Evolutionary conservation across 768 basidiomycete genomes (phyloP), one percentile per base, ranked within the genome.

Genomic region (Paxillus rubicundulus): DNA sequence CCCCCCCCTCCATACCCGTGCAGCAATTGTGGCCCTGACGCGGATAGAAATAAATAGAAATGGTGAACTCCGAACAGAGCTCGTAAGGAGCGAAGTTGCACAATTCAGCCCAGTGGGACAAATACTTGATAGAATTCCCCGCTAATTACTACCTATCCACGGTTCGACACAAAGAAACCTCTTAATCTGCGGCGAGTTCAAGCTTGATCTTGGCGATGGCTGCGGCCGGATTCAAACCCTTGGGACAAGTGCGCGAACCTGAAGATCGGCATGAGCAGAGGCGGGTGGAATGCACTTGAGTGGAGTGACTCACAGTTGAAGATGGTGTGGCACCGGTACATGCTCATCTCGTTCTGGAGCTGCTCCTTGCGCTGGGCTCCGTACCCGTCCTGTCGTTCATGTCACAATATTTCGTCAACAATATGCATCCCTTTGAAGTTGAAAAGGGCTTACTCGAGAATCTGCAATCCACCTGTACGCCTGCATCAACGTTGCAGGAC

Each of bases 401-500:
- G 9, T 32, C 13, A 32, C 44, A 18, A 24, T 20, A 28, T 37
- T 14, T 7, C 36, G 18, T 32, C 4, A 16, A 54, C 48, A 50
- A 55, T 36, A 38, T 28, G 42, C 21, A 9, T 10, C 20, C 38
- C 43, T 13, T 33, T 20, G 30, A 10, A 24, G 8, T 4, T 30
- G 33, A 0, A 44, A 40, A 45, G 39, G 6, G 77, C 86, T 50
- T 59, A 92, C 92, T 61, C 96, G 78, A 43, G 92, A 96, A 68
- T 98, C 96, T 1, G 95, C 94, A 66, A 99, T 96, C 96, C 96
- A 98, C 60, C 95, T 79, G 73, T 98, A 97, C 0, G 93, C 92
- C 62, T 93, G 90, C 92, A 98, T 93, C 62, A 98, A 75, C 0
- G 94, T 94, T 1, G 96, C 96, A 6, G 96, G 96, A 33, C 96